Evolutionary conservation across 176 grass and related monocot species (phyloP).

Genomic region (Canna indica): DNA sequence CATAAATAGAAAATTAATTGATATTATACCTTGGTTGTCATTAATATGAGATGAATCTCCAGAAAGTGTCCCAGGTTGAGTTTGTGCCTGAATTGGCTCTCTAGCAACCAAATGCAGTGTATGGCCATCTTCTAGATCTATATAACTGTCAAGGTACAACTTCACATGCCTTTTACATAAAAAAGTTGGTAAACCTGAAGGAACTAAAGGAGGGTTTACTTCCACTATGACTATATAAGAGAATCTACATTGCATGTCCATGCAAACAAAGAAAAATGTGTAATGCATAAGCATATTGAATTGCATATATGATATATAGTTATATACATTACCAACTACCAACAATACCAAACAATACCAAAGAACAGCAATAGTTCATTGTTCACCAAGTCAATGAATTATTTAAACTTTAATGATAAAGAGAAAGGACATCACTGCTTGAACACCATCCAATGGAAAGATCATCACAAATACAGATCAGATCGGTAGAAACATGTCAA

Average conservation of each 20-base stretch:
- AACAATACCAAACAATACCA: too few relatives aligned
- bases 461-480: neutral
- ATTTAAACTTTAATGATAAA: neutral
- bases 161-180: neutral
- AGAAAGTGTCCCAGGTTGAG: conserved; percentile 36
- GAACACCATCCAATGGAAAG: neutral
- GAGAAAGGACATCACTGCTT: neutral
- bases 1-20: neutral
- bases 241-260: neutral
- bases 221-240: neutral
- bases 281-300: too few relatives aligned
- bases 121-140: conserved; percentile 79
- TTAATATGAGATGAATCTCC: conserved; percentile 33
- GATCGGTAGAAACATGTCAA: neutral
- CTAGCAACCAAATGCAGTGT: conserved; percentile 90
- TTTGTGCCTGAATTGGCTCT: conserved; percentile 42
- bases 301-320: too few relatives aligned
- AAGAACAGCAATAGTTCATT: neutral
- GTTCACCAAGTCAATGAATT: neutral
- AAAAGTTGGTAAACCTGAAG: neutral
- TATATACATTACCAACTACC: too few relatives aligned
- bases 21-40: conserved; percentile 30
- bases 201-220: neutral
- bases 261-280: neutral
- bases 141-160: conserved; percentile 12